Evolutionary conservation across 2,329 filamentous ascomycete genomes (phyloP).

Genomic region (Microdochium trichocladiopsis): DNA sequence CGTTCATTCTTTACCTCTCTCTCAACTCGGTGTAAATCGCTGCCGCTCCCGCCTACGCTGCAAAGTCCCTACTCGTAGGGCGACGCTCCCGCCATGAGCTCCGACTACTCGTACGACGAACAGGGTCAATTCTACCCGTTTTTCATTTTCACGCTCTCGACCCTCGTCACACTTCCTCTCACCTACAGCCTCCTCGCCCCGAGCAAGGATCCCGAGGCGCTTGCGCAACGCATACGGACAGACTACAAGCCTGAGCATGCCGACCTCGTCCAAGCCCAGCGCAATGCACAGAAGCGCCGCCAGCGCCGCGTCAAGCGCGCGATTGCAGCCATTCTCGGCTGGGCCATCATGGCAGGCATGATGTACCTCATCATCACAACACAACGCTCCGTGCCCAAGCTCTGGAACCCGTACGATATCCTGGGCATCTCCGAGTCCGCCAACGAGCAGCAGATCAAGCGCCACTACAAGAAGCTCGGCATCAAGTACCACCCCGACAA

Average conservation of each 20-base stretch:
- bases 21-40: constrained; percentile 4
- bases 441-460: constrained; percentile 86
- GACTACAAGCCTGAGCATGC: constrained; percentile 77
- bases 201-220: constrained; percentile 68
- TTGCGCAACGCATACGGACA: constrained; percentile 75
- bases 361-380: constrained; percentile 82
- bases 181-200: constrained; percentile 83
- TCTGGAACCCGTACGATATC: constrained; percentile 98
- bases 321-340: constrained; percentile 68
- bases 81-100: constrained; percentile 60
- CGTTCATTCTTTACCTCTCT: constrained; percentile 1
- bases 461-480: constrained; percentile 80
- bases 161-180: constrained; percentile 81
- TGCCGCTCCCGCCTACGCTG: background rate
- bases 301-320: constrained; percentile 84
- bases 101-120: constrained; percentile 98
- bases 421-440: constrained; percentile 79
- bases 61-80: constrained; percentile 20
- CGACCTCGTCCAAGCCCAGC: constrained; percentile 75
- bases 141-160: constrained; percentile 88
- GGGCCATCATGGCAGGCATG: constrained; percentile 83
- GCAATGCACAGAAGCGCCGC: constrained; percentile 80
- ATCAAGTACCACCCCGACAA: constrained; percentile 92
- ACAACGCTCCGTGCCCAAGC: constrained; percentile 61
- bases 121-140: constrained; percentile 98